These are phyloP conservation scores for Aspergillus aculeatinus DNA, from an alignment of 2,329 filamentous ascomycete species.

Conservation along the genomic window DNA sequence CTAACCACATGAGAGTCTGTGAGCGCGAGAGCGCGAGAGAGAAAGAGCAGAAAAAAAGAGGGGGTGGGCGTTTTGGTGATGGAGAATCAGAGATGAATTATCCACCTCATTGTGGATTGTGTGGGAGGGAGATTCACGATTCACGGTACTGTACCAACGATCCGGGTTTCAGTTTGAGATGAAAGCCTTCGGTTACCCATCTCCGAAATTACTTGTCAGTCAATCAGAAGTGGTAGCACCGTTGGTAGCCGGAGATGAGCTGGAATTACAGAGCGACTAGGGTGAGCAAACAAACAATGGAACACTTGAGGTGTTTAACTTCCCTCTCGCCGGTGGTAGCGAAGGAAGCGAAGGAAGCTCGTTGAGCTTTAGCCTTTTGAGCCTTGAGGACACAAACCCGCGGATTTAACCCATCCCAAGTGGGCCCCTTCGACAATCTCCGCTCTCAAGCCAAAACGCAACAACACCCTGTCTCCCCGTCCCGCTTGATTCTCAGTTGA, in stretches of 20 bases:
- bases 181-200: not conserved
- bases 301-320: no score
- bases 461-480: no score
- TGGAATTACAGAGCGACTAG: not conserved
- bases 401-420: no score
- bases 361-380: no score
- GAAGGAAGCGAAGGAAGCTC: no score
- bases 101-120: not conserved
- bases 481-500: no score
- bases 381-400: no score
- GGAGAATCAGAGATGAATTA: not conserved
- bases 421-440: no score
- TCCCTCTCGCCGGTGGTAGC: no score
- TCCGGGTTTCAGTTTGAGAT: not conserved
- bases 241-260: not conserved
- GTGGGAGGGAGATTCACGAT: not conserved
- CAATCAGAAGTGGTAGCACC: not conserved
- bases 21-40: not conserved
- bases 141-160: not conserved
- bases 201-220: not conserved
- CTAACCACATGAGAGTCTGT: slow-evolving; percentile 4
- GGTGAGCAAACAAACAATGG: no score
- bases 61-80: not conserved
- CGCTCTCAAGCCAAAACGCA: no score
- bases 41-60: not conserved